These are phyloP conservation scores for Filobasidium floriforme DNA, from an alignment of 768 basidiomycete species.

Conservation along the genomic window DNA sequence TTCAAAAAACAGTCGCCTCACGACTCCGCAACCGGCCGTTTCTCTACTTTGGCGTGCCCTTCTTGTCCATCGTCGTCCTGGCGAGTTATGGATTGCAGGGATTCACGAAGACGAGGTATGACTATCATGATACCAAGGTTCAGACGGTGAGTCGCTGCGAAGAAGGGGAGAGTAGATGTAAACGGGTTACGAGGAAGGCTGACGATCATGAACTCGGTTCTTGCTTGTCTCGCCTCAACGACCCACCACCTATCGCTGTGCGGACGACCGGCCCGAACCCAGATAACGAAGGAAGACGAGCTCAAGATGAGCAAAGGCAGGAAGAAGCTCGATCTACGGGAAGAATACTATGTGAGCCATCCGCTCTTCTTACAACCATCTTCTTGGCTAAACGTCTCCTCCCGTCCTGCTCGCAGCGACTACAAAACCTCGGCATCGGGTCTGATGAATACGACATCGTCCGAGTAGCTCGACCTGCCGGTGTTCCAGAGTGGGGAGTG, in stretches of 20 bases:
- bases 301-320: slow-evolving; percentile 61
- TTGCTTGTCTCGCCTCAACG: neutral
- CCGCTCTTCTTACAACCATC: neutral
- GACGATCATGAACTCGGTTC: neutral
- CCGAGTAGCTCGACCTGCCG: slow-evolving; percentile 71
- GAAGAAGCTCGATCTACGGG: slow-evolving; percentile 82
- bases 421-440: slow-evolving; percentile 18
- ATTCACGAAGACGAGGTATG: slow-evolving; percentile 86
- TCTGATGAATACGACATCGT: slow-evolving; percentile 71
- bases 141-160: slow-evolving; percentile 51
- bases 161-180: too few relatives aligned
- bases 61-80: slow-evolving; percentile 72
- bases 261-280: neutral
- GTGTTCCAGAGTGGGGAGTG: slow-evolving; percentile 86
- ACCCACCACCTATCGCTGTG: neutral
- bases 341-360: slow-evolving; percentile 94
- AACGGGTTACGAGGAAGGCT: neutral
- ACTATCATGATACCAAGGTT: slow-evolving; percentile 72
- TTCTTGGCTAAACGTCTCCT: neutral
- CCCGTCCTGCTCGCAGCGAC: slow-evolving; percentile 9
- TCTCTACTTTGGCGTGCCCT: slow-evolving; percentile 72
- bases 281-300: slow-evolving; percentile 73
- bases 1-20: slow-evolving; percentile 22
- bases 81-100: slow-evolving; percentile 74
- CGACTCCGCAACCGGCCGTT: slow-evolving; percentile 37